These are phyloP conservation scores for Schizophyllum amplum DNA, from an alignment of 1,284 basidiomycete species.

Conservation along the genomic window DNA sequence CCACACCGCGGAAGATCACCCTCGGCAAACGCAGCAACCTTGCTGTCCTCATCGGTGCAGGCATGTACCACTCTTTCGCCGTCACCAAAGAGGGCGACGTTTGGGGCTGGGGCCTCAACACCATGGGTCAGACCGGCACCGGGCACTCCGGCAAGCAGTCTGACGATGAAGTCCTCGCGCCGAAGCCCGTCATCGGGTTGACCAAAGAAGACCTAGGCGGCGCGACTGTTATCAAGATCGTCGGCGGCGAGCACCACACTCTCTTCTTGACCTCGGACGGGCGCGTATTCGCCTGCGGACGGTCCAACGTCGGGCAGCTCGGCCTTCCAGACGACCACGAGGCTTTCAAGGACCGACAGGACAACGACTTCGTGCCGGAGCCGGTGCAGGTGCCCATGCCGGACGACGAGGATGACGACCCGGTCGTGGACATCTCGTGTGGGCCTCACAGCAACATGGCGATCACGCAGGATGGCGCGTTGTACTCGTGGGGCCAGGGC, in stretches of 20 bases:
- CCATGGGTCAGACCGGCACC: constrained; percentile 40
- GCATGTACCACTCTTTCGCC: constrained; percentile 84
- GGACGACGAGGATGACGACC: constrained; percentile 54
- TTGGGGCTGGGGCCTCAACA: constrained; percentile 91
- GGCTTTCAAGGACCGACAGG: constrained; percentile 41
- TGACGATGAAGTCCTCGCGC: constrained; percentile 49
- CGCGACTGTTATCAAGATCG: constrained; percentile 62
- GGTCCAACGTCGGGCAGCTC: constrained; percentile 72
- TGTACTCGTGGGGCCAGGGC: constrained; percentile 86
- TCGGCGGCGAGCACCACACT: constrained; percentile 80
- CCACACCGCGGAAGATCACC: constrained; percentile 72
- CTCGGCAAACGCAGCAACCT: constrained; percentile 63
- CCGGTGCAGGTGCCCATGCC: constrained; percentile 67
- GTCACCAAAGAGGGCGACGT: constrained; percentile 77
- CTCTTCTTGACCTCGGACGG: constrained; percentile 82
- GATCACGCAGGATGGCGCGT: constrained; percentile 66
- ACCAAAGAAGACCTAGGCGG: constrained; percentile 60
- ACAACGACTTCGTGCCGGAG: constrained; percentile 51
- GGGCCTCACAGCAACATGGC: constrained; percentile 83
- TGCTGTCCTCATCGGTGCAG: constrained; percentile 72
- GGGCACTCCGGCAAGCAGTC: constrained; percentile 35
- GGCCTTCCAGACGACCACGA: constrained; percentile 60
- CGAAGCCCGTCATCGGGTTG: constrained; percentile 62
- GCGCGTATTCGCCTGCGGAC: constrained; percentile 77
- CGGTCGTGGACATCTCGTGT: constrained; percentile 66